Percentiles rank a stretch among this genome's conserved stretches.
Conservation (phyloP, 106 monocot genomes). For the Apostasia shenzhenica region DNA sequence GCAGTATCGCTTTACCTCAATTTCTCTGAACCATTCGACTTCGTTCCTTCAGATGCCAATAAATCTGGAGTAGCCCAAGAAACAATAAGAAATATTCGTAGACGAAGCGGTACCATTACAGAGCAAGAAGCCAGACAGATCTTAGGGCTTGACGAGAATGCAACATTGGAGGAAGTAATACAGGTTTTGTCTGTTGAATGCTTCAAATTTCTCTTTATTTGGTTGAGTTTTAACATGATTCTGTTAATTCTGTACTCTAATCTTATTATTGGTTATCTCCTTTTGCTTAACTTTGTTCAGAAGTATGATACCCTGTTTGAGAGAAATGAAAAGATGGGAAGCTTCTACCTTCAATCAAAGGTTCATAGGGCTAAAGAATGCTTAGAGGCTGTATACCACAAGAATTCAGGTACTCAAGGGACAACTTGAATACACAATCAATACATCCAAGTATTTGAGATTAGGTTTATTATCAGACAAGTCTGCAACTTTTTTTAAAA, state of each 20-base stretch:
- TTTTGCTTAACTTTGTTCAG: conserved; percentile 21
- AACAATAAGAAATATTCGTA: conserved; percentile 63
- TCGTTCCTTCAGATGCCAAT: conserved; percentile 51
- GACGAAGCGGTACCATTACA: conserved; percentile 56
- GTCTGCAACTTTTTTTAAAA: too few relatives aligned
- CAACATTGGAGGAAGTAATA: conserved; percentile 79
- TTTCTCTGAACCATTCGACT: neutral
- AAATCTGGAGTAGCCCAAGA: conserved; percentile 82
- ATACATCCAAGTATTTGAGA: too few relatives aligned
- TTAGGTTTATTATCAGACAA: too few relatives aligned
- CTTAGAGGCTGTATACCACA: conserved; percentile 49
- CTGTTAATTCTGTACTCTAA: too few relatives aligned
- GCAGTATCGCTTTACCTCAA: too few relatives aligned
- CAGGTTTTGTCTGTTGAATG: conserved; percentile 27
- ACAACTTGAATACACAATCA: neutral
- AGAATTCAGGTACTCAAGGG: neutral
- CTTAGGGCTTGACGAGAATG: conserved; percentile 58
- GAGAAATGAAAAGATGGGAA: conserved; percentile 72
- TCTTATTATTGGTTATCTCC: too few relatives aligned
- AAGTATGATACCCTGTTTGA: conserved; percentile 74
- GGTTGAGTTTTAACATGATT: too few relatives aligned
- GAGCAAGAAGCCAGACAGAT: conserved; percentile 91
- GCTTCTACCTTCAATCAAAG: conserved; percentile 92
- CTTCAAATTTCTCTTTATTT: too few relatives aligned
- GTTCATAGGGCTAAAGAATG: conserved; percentile 91